Conservation (phyloP, 169 alveolate genomes). For the Plasmodium blacklocki region DNA sequence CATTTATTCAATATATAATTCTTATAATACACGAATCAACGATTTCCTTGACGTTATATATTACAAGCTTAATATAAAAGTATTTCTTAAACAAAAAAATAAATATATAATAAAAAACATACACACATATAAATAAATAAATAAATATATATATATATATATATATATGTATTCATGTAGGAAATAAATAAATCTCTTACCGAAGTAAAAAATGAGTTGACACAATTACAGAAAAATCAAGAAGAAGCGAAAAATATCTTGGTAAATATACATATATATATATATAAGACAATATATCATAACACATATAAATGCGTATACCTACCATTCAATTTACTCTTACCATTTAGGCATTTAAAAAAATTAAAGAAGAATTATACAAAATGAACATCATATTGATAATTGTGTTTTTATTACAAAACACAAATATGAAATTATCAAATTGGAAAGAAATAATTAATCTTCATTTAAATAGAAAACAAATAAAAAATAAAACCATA, state of each 20-base stretch:
- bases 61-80: constrained; percentile 70
- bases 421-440: constrained; percentile 63
- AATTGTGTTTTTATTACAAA: constrained; percentile 62
- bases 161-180: constrained; percentile 11
- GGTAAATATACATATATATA: constrained; percentile 6
- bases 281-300: neutral
- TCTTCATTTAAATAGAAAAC: constrained; percentile 47
- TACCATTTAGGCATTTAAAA: constrained; percentile 53
- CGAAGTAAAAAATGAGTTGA: constrained; percentile 65
- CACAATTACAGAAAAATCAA: constrained; percentile 36
- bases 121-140: neutral
- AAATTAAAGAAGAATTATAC: constrained; percentile 67
- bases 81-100: constrained; percentile 1
- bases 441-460: constrained; percentile 66
- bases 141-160: neutral
- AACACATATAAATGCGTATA: neutral
- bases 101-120: neutral
- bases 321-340: too few species aligned
- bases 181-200: constrained; percentile 69
- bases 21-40: constrained; percentile 55
- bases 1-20: constrained; percentile 62
- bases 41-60: constrained; percentile 65
- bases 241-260: constrained; percentile 48
- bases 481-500: constrained; percentile 25
- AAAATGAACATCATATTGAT: constrained; percentile 69